Evolutionary conservation across 139 green algal species (phyloP), one percentile per base, ranked within the genome.

Genomic region (Ettlia oleoabundans): DNA sequence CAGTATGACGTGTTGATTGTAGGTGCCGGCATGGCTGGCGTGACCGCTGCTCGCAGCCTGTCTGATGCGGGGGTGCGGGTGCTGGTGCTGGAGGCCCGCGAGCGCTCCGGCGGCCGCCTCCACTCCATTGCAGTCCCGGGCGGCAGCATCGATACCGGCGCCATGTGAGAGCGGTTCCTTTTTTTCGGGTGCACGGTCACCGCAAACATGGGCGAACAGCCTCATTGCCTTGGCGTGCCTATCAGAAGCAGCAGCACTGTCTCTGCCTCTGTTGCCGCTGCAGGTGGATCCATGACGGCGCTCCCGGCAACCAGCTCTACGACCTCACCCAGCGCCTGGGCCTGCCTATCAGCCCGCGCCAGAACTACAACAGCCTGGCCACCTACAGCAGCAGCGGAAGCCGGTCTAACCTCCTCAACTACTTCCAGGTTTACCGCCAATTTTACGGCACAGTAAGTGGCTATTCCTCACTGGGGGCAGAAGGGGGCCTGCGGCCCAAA

Each of bases 41-140:
- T 95, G 0, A 65, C 88, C 3, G 80, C 82, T 9, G 92, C 89
- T 2, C 37, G 74, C 28, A 37, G 81, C 6, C 33, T 93, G 6
- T 42, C 67, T 1, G 69, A 76, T 28, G 19, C 58, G 4, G 88
- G 86, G 7, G 6, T 85, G 4, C 70, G 63, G 1, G 91, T 93
- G 0, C 81, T 89, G 0, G 78, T 96, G 15, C 81, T 96, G 21
- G 93, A 96, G 69, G 90, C 88, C 1, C 71, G 91, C 18, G 41
- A 92, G 7, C 87, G 93, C 22, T 65, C 88, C 24, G 93, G 93
- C 40, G 93, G 93, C 21, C 76, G 93, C 32, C 78, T 95, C 32
- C 81, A 93, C 69, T 90, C 88, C 24, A 37, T 88, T 3, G 8
- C 15, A 26, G 18, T 69, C 22, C 35, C 73, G 0, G 37, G 28